Conservation (phyloP, 768 basidiomycete genomes). For the Sarcodon sp. region DNA sequence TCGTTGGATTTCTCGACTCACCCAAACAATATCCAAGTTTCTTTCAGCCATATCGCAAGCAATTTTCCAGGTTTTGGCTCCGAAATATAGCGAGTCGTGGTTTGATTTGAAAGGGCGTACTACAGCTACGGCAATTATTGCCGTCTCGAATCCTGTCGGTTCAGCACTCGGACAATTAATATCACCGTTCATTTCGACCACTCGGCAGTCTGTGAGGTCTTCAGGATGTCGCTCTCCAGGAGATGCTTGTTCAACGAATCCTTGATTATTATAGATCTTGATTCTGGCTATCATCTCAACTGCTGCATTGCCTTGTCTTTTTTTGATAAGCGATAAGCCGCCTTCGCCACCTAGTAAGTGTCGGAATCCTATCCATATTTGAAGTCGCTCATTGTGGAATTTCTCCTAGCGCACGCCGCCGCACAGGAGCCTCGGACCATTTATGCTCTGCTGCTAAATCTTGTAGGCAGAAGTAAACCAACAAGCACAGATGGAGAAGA, state of each 20-base stretch:
- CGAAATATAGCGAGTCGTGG: slow-evolving; percentile 77
- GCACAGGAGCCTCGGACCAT: slow-evolving; percentile 21
- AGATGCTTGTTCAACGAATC: not conserved
- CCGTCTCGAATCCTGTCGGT: slow-evolving; percentile 61
- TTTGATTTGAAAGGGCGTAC: slow-evolving; percentile 67
- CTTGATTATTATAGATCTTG: slow-evolving; percentile 35
- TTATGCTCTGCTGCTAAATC: slow-evolving; percentile 6
- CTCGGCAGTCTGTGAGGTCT: slow-evolving; percentile 41
- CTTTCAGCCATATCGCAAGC: slow-evolving; percentile 57
- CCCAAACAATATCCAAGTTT: slow-evolving; percentile 23
- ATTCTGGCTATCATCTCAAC: slow-evolving; percentile 63
- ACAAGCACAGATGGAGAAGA: no score
- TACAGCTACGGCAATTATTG: slow-evolving; percentile 59
- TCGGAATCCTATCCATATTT: not conserved
- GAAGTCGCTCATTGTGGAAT: not conserved
- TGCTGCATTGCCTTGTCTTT: slow-evolving; percentile 39
- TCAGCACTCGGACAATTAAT: slow-evolving; percentile 62
- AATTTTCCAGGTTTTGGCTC: slow-evolving; percentile 65
- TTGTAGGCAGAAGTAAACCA: no score
- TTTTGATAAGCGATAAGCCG: slow-evolving; percentile 48
- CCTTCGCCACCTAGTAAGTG: slow-evolving; percentile 68
- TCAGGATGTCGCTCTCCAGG: not conserved
- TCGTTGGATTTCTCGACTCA: not conserved
- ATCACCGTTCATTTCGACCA: slow-evolving; percentile 41
- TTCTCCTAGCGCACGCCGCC: slow-evolving; percentile 45